Base-by-base conservation (phyloP, 345 rosid genomes). In the Moricandia moricandioides region DNA sequence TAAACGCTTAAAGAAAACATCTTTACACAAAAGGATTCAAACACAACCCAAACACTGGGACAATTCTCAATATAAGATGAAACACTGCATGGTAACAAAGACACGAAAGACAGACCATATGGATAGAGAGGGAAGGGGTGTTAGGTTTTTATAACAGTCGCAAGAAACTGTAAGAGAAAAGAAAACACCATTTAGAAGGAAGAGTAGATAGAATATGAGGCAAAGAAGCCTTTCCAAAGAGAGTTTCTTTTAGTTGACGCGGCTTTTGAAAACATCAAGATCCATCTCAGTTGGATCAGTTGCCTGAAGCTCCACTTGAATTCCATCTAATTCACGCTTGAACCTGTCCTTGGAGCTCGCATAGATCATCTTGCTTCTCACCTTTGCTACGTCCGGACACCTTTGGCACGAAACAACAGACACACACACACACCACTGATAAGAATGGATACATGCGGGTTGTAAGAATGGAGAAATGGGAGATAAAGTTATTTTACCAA, bases 201-300 rank as follows among this genome's bases (percentile, higher is more conserved):
- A 77, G 31, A 57, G 74, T 69, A 33, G 34, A 77, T 69, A 43
- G 16, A 70, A 56, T 70, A 77, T 55, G 54, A 64, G 12, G 2
- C 1, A 31, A 35, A 78, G 47, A 33, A 65, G 54, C 49, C 43
- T 77, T 62, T 56, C 64, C 60, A 70, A 70, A 62, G 14, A 60
- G 13, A 72, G 73, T 13, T 60, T 5, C 7, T 8, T 72, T 78
- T 72, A 83, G 77, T 60, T 80, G 74, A 78, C 82, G 17, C 90
- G 88, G 81, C 86, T 84, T 74, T 67, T 86, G 37, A 84, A 72
- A 69, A 86, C 90, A 71, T 86, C 88, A 5, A 86, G 90, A 78
- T 82, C 85, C 88, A 86, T 86, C 78, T 86, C 90, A 16, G 88
- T 83, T 14, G 89, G 89, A 73, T 86, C 87, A 0, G 89, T 86